Base-by-base conservation (phyloP, 2,329 filamentous ascomycete genomes). In the Fusarium buxicola region DNA sequence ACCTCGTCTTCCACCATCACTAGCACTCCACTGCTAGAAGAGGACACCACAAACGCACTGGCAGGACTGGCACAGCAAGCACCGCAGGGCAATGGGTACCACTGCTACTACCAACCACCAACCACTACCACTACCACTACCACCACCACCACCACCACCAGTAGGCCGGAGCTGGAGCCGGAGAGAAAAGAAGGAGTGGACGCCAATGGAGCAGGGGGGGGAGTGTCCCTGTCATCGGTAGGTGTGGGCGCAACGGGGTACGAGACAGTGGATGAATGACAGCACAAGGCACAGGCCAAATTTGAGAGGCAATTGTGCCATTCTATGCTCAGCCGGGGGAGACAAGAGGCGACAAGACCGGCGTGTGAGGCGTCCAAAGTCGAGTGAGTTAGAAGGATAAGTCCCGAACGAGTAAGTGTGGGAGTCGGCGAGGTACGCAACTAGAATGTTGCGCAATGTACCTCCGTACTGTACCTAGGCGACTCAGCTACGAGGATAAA, bases 111-210 rank as follows among this genome's bases (percentile, higher is more conserved):
- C 28, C n/a, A 34, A 21, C 44, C 21, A 21, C 4, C 21, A 21
- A 21, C 21, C 21, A 21, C 21, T 21, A 21, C 21, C n/a, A 51
- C 43, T 25, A 36, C 36, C 45, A 51, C 21, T 18, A 15, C 27
- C 25, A 35, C 38, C 52, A 47, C 50, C 50, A 52, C 55, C 49
- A 68, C 55, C 44, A 62, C 57, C 55, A 60, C 53, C 61, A 61
- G 43, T 30, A 31, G 60, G 54, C 55, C 61, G 66, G 66, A 66
- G 58, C 64, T 68, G 64, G 66, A 68, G 54, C 66, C 61, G 61
- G 66, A 63, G 54, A 54, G 39, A 62, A 52, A 54, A 53, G 50
- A 56, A 63, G 66, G 62, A 56, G 56, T 59, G 62, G 30, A n/a
- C 43, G 34, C 60, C 51, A 65, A 38, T 59, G 53, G 32, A 38